Conservation (phyloP, 441 rosid species). For the Gossypium gossypioides region DNA sequence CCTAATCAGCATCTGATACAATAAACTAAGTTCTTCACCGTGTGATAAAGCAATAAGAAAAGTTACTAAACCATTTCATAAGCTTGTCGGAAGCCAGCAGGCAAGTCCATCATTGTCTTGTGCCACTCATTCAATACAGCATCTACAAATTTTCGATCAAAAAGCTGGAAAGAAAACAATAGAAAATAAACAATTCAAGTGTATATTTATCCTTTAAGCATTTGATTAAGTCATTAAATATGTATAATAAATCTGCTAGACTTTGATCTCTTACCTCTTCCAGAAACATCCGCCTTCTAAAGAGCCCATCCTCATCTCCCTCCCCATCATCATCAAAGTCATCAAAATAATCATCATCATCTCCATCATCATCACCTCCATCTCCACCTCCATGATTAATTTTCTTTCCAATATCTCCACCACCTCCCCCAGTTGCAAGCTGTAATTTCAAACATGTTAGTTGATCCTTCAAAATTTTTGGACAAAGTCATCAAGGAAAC, state of each 20-base stretch:
- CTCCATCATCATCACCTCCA: conserved; percentile 92
- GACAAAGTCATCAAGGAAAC: background rate
- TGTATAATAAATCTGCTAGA: background rate
- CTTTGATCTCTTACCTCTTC: conserved; percentile 54
- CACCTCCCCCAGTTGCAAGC: conserved; percentile 86
- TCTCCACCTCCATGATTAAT: conserved; percentile 82
- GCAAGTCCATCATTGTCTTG: conserved; percentile 86
- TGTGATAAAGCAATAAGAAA: conserved; percentile 4
- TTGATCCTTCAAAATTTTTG: conserved; percentile 1
- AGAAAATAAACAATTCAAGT: conserved; percentile 10
- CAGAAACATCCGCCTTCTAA: conserved; percentile 70
- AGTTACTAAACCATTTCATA: conserved; percentile 70
- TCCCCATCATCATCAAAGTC: conserved; percentile 82
- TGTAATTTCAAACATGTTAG: conserved; percentile 28
- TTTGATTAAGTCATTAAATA: background rate
- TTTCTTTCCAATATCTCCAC: conserved; percentile 84
- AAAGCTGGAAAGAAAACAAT: conserved; percentile 44
- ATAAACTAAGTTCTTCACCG: conserved; percentile 11
- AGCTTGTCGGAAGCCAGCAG: conserved; percentile 94
- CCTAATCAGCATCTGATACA: conserved; percentile 18
- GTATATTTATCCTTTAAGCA: background rate
- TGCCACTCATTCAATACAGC: conserved; percentile 96
- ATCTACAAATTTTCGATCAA: conserved; percentile 83
- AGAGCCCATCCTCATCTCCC: conserved; percentile 84
- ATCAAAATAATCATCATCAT: conserved; percentile 86